Percentiles rank a stretch among this genome's conserved stretches.
Evolutionary conservation across 768 basidiomycete species (phyloP).

Genomic region (Leccinellum luteum): DNA sequence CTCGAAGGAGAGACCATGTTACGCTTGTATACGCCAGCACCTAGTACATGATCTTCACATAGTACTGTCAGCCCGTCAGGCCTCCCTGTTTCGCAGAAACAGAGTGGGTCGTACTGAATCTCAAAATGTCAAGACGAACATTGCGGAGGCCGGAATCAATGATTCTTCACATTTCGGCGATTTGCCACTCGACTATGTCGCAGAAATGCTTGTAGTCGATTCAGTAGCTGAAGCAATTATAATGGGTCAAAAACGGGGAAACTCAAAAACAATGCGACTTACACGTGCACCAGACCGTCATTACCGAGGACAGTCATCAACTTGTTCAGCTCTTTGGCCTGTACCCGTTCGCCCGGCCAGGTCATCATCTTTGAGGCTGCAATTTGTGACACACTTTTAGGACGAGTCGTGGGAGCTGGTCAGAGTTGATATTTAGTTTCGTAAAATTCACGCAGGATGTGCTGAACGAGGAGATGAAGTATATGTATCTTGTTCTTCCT

Average conservation of each 20-base stretch:
- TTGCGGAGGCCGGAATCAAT: conserved; percentile 90
- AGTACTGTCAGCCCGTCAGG: too few relatives aligned
- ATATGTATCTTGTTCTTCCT: too few relatives aligned
- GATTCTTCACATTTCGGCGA: conserved; percentile 86
- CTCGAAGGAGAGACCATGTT: too few relatives aligned
- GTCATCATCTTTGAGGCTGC: conserved; percentile 90
- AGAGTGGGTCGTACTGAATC: too few relatives aligned
- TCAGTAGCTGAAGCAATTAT: conserved; percentile 51
- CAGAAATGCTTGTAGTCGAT: conserved; percentile 94
- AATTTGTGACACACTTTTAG: too few relatives aligned
- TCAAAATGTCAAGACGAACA: conserved; percentile 7
- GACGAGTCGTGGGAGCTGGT: conserved; percentile 95
- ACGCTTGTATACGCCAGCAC: too few relatives aligned
- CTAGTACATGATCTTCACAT: too few relatives aligned
- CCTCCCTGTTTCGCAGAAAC: too few relatives aligned
- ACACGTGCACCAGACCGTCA: conserved; percentile 79
- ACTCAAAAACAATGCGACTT: conserved; percentile 28
- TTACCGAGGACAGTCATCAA: conserved; percentile 78
- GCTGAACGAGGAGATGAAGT: too few relatives aligned
- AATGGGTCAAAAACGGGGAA: conserved; percentile 2
- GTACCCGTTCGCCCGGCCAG: conserved; percentile 90
- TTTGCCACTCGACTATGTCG: conserved; percentile 97
- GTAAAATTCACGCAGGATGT: conserved; percentile 94
- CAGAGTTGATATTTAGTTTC: conserved; percentile 93
- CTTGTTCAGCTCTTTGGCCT: conserved; percentile 88